Conservation (phyloP, 345 rosid genomes). For the Boechera divaricarpa region DNA sequence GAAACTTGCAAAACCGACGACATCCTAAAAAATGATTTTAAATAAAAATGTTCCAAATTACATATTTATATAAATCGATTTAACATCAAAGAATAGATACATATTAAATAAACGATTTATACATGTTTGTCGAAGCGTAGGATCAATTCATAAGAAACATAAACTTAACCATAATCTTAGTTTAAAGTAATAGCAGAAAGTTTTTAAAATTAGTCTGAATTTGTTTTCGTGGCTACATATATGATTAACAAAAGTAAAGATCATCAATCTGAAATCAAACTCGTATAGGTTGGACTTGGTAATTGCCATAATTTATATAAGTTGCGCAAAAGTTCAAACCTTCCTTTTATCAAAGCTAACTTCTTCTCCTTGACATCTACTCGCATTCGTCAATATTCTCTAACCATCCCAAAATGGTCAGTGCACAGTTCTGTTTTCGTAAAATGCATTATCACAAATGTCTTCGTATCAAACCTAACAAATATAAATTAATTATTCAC, state of each 20-base stretch:
- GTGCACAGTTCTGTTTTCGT: slow-evolving; percentile 8
- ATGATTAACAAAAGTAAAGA: background rate
- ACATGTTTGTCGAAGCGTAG: background rate
- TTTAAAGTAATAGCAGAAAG: background rate
- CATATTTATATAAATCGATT: background rate
- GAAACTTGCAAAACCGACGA: too few species aligned
- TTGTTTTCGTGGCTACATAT: background rate
- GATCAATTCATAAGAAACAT: background rate
- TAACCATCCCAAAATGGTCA: slow-evolving; percentile 26
- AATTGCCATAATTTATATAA: background rate
- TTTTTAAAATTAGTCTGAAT: background rate
- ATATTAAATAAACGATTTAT: background rate
- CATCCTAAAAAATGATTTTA: background rate
- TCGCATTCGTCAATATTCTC: slow-evolving; percentile 33
- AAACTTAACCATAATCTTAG: background rate
- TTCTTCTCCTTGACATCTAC: slow-evolving; percentile 41
- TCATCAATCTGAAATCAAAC: background rate
- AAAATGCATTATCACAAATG: slow-evolving; percentile 25
- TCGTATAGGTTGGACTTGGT: background rate
- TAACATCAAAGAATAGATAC: background rate
- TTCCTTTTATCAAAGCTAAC: slow-evolving; percentile 21
- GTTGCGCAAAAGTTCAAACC: background rate
- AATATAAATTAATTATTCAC: background rate
- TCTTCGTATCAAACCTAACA: background rate
- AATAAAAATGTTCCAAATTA: background rate